Base-by-base conservation (phyloP, 2,329 filamentous ascomycete genomes). In the Orbilia blumenaviensis region DNA sequence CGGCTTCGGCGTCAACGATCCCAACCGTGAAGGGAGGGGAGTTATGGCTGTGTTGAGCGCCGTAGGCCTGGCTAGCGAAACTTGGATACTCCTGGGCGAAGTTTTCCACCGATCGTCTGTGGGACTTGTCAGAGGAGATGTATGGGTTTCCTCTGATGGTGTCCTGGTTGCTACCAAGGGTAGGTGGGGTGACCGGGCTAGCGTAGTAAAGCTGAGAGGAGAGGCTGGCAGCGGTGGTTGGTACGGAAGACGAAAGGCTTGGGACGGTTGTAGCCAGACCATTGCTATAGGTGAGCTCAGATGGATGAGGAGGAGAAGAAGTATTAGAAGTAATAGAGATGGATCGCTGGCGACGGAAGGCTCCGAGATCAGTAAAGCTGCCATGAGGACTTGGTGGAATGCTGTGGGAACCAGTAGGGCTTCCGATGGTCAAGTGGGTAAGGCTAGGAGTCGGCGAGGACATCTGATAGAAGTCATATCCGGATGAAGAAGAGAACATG, bases 401-500 rank as follows among this genome's bases (percentile, higher is more conserved):
- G 62, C 69, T 74, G 29, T 54, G 46, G 52, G 61, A 62, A 46
- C 69, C 62, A 29, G 62, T 62, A 32, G 69, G 69, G 69, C 69
- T 74, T 36, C 69, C 69, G 63, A 74, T 74, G 62, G 69, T 74
- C 54, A 74, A 61, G 41, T 74, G 69, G 62, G 69, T 74, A 67
- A 74, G 69, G 69, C 69, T 74, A 44, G 69, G 69, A 88, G 81
- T 2, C 85, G 85, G 62, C 86, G 84, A 8, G 87, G 81, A n/a
- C 82, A 83, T 60, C 82, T 74, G 61, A 8, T 86, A 86, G 75
- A 89, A 85, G 0, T 92, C 92, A 67, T 88, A 85, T 80, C 94
- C 92, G 74, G 91, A 87, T 4, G 92, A 92, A 44, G 61, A 60
- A 81, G 91, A 93, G 46, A 86, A 87, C 5, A 83, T 86, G 36